A percentile compares a stretch with the other conserved stretches of the same genome.
phyloP scores from a whole-genome alignment of 192 early-diverging fungal genomes.

The Coemansia sp. region DNA sequence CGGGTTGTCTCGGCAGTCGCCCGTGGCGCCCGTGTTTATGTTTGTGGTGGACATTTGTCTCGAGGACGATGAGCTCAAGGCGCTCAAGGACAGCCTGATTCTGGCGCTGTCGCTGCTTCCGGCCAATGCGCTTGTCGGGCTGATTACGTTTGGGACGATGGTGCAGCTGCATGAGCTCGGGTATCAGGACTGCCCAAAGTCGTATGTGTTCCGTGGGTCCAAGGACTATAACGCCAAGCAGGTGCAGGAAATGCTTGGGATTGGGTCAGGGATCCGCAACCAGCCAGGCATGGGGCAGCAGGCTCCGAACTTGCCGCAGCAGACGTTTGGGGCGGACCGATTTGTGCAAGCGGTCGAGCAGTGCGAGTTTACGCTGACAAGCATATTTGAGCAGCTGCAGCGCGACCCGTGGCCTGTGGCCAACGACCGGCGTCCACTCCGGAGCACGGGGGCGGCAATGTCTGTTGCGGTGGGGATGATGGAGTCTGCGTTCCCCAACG shows the following conservation, averaged over 20 bases:
- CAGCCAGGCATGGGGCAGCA: constrained; percentile 28
- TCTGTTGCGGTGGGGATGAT: constrained; percentile 88
- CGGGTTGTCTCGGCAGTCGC: constrained; percentile 76
- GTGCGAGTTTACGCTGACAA: constrained; percentile 94
- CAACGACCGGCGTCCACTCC: constrained; percentile 81
- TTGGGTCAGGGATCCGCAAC: constrained; percentile 54
- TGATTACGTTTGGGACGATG: constrained; percentile 98
- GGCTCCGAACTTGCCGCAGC: constrained; percentile 33
- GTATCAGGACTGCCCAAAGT: constrained; percentile 93
- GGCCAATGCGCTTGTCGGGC: constrained; percentile 86
- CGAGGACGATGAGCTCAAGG: constrained; percentile 92
- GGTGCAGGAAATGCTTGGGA: constrained; percentile 96
- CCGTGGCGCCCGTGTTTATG: constrained; percentile 92
- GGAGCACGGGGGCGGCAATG: constrained; percentile 94
- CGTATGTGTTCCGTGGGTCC: constrained; percentile 94
- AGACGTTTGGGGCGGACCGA: constrained; percentile 55
- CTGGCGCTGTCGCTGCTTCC: constrained; percentile 89
- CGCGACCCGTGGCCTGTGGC: constrained; percentile 96
- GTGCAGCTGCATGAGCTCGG: constrained; percentile 98
- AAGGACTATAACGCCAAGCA: constrained; percentile 96
- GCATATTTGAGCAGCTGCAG: constrained; percentile 94
- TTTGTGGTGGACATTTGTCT: constrained; percentile 97
- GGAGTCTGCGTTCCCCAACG: constrained; percentile 90
- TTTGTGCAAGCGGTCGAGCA: constrained; percentile 91
- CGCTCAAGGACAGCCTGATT: constrained; percentile 89